These are phyloP conservation scores for Monascus ruber DNA, from an alignment of 2,329 filamentous ascomycete genomes.

Conservation along the genomic window DNA sequence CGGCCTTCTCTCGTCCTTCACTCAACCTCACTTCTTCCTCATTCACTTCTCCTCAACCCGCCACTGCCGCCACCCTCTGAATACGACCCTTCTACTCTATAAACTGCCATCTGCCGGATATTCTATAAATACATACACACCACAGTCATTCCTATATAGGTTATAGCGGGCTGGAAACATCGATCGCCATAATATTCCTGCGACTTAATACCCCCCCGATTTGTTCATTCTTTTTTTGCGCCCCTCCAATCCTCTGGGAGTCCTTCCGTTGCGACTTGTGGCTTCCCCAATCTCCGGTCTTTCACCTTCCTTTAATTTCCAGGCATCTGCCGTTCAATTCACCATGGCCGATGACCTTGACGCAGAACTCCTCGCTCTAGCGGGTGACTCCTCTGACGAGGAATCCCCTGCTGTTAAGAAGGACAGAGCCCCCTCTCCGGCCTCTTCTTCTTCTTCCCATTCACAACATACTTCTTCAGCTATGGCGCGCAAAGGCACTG, in stretches of 20 bases:
- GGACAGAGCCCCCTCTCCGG: constrained; percentile 46
- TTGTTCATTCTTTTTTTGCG: neutral
- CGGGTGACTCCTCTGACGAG: constrained; percentile 53
- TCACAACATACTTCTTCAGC: constrained; percentile 30
- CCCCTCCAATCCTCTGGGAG: neutral
- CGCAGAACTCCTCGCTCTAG: constrained; percentile 85
- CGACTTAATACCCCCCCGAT: neutral
- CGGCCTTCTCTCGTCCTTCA: neutral
- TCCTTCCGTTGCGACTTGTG: neutral
- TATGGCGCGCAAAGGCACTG: constrained; percentile 37
- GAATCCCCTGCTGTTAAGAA: constrained; percentile 43
- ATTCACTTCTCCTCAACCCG: too few relatives aligned
- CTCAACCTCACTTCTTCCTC: neutral
- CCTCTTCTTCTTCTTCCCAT: constrained; percentile 36
- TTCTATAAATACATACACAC: neutral
- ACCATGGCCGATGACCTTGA: constrained; percentile 75
- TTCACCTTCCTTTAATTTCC: constrained; percentile 2
- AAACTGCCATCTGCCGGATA: too few relatives aligned
- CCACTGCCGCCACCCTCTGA: constrained; percentile 6
- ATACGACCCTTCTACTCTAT: too few relatives aligned
- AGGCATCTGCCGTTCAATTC: constrained; percentile 7
- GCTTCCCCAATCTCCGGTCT: neutral
- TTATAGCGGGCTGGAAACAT: constrained; percentile 2
- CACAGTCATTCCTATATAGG: neutral
- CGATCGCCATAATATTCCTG: neutral